A percentile compares a stretch with the other conserved stretches of the same genome.
These are phyloP conservation scores for Saposhnikovia divaricata DNA, from an alignment of 129 eudicot species.

Conservation along the genomic window DNA sequence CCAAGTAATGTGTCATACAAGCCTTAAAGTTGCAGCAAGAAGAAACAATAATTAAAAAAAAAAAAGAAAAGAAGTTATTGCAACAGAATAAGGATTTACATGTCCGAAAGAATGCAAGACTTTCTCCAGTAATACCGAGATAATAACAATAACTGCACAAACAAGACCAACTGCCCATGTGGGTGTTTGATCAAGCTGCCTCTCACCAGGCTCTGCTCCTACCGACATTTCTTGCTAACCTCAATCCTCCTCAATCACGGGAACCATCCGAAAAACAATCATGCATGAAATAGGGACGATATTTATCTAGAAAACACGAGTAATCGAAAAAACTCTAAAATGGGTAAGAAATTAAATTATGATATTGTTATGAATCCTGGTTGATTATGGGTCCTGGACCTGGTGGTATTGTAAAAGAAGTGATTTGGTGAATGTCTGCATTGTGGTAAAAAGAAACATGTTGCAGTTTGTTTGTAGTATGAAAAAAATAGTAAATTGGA, in stretches of 20 bases:
- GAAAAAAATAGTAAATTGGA: not conserved
- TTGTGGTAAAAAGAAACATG: not conserved
- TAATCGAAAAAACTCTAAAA: not conserved
- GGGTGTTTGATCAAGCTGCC: slow-evolving; percentile 69
- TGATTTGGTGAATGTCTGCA: not conserved
- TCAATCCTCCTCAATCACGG: not conserved
- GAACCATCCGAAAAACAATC: not conserved
- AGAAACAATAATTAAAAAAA: not conserved
- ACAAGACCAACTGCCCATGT: slow-evolving; percentile 87
- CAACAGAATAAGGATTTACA: slow-evolving; percentile 24
- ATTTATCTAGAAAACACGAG: not conserved
- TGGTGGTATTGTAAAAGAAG: not conserved
- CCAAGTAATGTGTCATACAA: not conserved
- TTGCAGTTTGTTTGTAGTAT: not conserved
- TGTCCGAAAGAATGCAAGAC: slow-evolving; percentile 49
- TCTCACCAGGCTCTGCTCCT: slow-evolving; percentile 12
- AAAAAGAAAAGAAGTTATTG: not conserved
- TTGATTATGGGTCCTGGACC: not conserved
- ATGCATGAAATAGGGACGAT: not conserved
- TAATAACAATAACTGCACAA: slow-evolving; percentile 48
- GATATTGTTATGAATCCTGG: not conserved
- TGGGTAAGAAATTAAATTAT: not conserved
- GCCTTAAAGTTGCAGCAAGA: not conserved
- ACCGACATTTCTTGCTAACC: slow-evolving; percentile 27
- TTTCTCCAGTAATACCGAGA: slow-evolving; percentile 60